phyloP scores from a whole-genome alignment of 2,329 filamentous ascomycete species.

The Onygenales sp. region DNA sequence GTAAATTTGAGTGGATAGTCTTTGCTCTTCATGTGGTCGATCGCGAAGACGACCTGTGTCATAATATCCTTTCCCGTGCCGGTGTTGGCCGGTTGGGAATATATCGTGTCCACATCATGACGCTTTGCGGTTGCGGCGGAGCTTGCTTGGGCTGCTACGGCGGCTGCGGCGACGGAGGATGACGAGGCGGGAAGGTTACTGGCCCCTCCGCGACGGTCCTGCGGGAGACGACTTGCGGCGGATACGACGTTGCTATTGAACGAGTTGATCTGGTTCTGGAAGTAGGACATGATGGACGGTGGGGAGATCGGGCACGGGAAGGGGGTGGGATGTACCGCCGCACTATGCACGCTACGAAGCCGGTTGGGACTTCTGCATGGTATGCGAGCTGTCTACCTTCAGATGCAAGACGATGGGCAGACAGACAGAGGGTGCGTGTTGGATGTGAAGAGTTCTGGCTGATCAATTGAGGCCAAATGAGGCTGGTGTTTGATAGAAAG shows the following conservation, averaged over 20 bases:
- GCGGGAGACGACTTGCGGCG: constrained; percentile 54
- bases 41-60: constrained; percentile 79
- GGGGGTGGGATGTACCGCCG: neutral
- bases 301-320: neutral
- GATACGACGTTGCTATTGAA: constrained; percentile 54
- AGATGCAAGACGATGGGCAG: neutral
- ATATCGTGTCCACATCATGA: constrained; percentile 47
- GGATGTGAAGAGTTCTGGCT: neutral
- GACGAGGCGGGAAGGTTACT: constrained; percentile 54
- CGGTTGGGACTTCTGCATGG: neutral
- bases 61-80: constrained; percentile 71
- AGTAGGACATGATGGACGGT: constrained; percentile 47
- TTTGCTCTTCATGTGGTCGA: constrained; percentile 69
- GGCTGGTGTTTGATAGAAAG: too few relatives aligned
- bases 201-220: constrained; percentile 41
- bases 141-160: constrained; percentile 13
- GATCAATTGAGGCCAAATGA: neutral
- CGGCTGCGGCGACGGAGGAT: constrained; percentile 12
- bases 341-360: neutral
- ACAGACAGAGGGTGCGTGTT: neutral
- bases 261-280: constrained; percentile 55
- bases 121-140: constrained; percentile 48
- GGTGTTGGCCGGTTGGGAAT: constrained; percentile 67
- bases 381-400: neutral
- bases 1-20: constrained; percentile 59